Percentiles rank a stretch among this genome's conserved stretches.
Conservation (phyloP, 495 filamentous ascomycete genomes). For the Cudoniella acicularis region DNA sequence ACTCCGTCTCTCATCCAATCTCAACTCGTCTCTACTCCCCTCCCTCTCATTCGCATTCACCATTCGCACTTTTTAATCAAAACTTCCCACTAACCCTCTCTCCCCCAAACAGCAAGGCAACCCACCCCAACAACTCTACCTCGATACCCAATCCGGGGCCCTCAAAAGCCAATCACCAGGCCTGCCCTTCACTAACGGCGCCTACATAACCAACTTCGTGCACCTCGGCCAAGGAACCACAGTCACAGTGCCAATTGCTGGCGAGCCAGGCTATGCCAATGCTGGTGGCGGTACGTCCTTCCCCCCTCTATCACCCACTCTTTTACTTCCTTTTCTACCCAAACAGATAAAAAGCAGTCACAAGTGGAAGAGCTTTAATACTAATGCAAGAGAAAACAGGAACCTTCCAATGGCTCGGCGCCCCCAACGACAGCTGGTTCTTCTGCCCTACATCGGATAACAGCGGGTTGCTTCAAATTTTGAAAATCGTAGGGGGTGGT, state of each 20-base stretch:
- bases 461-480: not conserved
- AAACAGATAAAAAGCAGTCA: not conserved
- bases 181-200: not conserved
- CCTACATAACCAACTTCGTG: not conserved
- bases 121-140: not conserved
- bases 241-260: not conserved
- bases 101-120: not conserved
- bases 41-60: not conserved
- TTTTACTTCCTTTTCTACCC: not conserved
- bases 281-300: not conserved
- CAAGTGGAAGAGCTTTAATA: not conserved
- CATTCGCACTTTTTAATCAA: not conserved
- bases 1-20: no score
- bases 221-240: conserved; percentile 5
- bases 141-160: not conserved
- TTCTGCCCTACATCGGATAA: not conserved
- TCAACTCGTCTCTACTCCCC: no score
- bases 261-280: not conserved
- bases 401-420: not conserved
- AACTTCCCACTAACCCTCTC: not conserved
- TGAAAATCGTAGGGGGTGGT: not conserved
- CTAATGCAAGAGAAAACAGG: not conserved
- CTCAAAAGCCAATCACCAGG: not conserved
- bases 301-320: not conserved
- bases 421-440: not conserved